phyloP scores from a whole-genome alignment of 257 asterid species.

The Przewalskia tangutica region DNA sequence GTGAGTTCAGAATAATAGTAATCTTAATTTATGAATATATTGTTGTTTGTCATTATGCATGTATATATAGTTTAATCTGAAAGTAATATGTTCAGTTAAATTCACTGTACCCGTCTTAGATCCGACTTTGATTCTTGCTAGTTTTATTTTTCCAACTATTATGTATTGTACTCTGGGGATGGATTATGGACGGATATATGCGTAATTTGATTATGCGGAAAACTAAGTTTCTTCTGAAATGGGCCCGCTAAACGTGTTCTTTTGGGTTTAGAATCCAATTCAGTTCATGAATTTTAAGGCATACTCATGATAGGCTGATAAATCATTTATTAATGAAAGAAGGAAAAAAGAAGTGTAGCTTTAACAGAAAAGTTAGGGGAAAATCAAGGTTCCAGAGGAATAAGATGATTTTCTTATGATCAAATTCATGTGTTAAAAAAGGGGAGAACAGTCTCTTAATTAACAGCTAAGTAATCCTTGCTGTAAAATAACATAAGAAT shows the following conservation, averaged over 20 bases:
- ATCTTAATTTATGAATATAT: neutral
- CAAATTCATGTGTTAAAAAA: neutral
- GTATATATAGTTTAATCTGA: no score
- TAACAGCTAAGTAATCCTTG: neutral
- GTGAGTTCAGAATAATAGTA: neutral
- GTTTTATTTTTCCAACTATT: neutral
- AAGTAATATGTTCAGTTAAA: neutral
- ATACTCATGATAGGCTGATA: neutral
- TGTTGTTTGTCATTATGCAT: no score
- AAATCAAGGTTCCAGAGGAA: neutral
- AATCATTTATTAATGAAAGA: neutral
- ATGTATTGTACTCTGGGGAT: neutral
- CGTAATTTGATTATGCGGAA: neutral
- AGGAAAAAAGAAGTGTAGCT: neutral
- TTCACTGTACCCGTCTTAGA: neutral
- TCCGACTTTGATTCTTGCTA: no score
- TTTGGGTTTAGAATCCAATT: slow-evolving; percentile 18
- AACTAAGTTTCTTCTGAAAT: slow-evolving; percentile 1
- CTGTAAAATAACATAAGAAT: neutral
- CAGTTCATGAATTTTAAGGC: neutral
- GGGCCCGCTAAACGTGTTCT: slow-evolving; percentile 34
- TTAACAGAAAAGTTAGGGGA: neutral
- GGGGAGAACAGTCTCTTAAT: neutral
- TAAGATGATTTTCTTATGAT: neutral
- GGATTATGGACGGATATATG: neutral